These are phyloP conservation scores for Phytophthora hibernalis DNA, from an alignment of 352 stramenopile species.

Conservation along the genomic window DNA sequence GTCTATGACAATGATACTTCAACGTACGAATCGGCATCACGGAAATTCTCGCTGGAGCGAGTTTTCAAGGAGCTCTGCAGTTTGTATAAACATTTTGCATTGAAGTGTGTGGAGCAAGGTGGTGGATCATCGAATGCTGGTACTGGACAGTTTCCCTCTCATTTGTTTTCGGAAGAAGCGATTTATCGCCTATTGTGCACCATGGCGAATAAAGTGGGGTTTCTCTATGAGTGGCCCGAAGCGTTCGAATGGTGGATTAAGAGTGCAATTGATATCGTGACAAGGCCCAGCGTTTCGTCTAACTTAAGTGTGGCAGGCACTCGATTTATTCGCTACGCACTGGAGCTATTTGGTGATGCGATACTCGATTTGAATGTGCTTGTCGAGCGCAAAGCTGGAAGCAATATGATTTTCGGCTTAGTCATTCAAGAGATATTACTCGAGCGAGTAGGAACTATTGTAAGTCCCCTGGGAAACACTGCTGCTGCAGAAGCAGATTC, in stretches of 20 bases:
- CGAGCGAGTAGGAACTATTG: conserved; percentile 40
- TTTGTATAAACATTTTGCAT: conserved; percentile 32
- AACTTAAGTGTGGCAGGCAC: conserved; percentile 25
- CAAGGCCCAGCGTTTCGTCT: neutral
- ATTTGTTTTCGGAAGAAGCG: conserved; percentile 15
- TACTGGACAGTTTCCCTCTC: neutral
- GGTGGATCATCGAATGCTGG: neutral
- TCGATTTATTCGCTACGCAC: conserved; percentile 29
- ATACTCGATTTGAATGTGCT: conserved; percentile 34
- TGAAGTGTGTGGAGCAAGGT: conserved; percentile 9
- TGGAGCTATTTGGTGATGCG: conserved; percentile 34
- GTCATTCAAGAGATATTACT: conserved; percentile 45
- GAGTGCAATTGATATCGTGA: conserved; percentile 26
- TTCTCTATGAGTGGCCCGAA: conserved; percentile 28
- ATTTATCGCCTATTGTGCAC: conserved; percentile 34
- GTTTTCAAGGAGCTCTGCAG: conserved; percentile 23
- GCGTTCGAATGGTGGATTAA: conserved; percentile 37
- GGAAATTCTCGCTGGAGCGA: conserved; percentile 13
- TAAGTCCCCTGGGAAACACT: conserved; percentile 25
- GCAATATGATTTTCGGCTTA: conserved; percentile 25
- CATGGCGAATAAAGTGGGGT: conserved; percentile 15
- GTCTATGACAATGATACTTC: conserved; percentile 6
- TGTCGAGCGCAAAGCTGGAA: conserved; percentile 3
- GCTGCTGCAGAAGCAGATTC: neutral
- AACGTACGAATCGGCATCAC: neutral